Conservation (phyloP, 129 eudicot genomes). For the Rutidosis leptorrhynchoides region DNA sequence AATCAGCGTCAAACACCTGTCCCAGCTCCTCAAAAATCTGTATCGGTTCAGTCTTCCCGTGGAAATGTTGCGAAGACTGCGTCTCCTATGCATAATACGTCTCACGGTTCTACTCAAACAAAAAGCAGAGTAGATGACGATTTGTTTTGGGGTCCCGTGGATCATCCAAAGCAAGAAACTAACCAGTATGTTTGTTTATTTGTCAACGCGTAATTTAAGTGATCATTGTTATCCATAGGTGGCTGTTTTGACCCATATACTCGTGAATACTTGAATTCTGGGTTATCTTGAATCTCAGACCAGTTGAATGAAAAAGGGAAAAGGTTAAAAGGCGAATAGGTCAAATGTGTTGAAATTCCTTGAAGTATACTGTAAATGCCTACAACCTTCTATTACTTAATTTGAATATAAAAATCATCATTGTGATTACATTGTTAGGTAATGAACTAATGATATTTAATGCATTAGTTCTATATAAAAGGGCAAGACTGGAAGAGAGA, state of each 20-base stretch:
- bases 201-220: background rate
- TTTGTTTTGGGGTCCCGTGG: constrained; percentile 94
- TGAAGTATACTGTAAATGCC: background rate
- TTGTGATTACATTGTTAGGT: background rate
- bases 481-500: background rate
- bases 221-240: background rate
- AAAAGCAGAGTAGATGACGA: constrained; percentile 79
- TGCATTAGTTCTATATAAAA: background rate
- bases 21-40: constrained; percentile 52
- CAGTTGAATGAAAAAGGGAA: background rate
- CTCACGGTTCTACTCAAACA: constrained; percentile 41
- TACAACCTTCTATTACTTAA: background rate
- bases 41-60: constrained; percentile 40
- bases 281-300: background rate
- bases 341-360: background rate
- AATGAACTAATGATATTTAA: background rate
- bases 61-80: constrained; percentile 66
- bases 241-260: background rate
- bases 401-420: background rate
- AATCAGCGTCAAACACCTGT: constrained; percentile 29
- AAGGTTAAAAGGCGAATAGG: background rate
- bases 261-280: background rate
- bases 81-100: constrained; percentile 40
- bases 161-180: constrained; percentile 75
- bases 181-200: constrained; percentile 46